Conservation (phyloP, 345 rosid genomes). For the Eucalyptus brandiana region DNA sequence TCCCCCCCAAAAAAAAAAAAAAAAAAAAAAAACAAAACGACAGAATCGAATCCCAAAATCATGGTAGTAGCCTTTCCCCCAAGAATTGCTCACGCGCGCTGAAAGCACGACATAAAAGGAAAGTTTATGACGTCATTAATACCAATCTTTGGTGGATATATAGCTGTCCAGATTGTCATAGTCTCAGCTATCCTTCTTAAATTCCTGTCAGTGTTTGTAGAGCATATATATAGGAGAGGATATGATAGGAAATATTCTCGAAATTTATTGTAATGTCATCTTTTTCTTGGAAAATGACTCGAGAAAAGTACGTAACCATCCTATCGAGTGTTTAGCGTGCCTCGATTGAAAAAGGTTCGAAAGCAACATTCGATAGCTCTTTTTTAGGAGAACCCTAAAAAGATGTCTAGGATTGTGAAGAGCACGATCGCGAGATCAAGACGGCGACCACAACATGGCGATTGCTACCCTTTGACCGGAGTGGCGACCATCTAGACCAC, state of each 20-base stretch:
- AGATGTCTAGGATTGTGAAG: not conserved
- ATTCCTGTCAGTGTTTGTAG: not conserved
- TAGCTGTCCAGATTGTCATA: not conserved
- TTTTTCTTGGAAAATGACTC: not conserved
- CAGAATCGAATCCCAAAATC: not conserved
- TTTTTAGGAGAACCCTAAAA: not conserved
- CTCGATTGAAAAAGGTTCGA: not conserved
- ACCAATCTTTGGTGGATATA: not conserved
- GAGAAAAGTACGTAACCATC: not conserved
- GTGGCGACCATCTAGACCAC: not conserved
- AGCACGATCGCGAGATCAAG: rapidly evolving
- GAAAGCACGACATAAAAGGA: not conserved
- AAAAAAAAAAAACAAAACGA: not conserved
- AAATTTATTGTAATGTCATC: not conserved
- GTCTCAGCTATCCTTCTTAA: not conserved
- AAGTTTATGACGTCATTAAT: not conserved
- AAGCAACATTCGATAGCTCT: not conserved
- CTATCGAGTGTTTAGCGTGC: not conserved
- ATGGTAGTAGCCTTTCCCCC: not conserved
- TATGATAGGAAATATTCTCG: not conserved
- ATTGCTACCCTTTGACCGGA: not conserved
- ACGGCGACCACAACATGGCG: not conserved
- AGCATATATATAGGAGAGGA: not conserved
- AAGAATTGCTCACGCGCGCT: not conserved
- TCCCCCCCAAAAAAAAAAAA: too few species aligned